Evolutionary conservation across 257 asterid species (phyloP), one percentile per base, ranked within the genome.

Genomic region (Solanum sitiens): DNA sequence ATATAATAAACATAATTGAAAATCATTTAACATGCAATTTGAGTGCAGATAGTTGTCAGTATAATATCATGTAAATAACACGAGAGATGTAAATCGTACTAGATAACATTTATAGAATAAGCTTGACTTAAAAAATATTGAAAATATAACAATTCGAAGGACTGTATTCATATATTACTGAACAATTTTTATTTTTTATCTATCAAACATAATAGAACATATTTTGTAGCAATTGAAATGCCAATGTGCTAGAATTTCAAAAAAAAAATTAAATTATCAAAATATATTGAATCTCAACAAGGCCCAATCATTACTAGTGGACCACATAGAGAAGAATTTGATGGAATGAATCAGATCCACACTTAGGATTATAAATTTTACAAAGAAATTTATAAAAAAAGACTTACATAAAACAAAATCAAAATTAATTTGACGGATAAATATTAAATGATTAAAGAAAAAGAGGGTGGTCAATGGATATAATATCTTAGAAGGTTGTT

Each of bases 31-130:
- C 15, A 63, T 63, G 23, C 4, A 18, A 56, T 56, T 56, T 56
- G 23, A 53, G 10, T 35, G 6, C 7, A 35, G 37, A 35, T 6
- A 35, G 1, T 5, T 35, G 4, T 35, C 37, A 35, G 6, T 33
- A 3, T 35, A 27, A 35, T 35, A 4, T 4, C 6, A 35, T 35
- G 1, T 35, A 50, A 50, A 50, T 0, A 1, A 50, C 21, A 50
- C 0, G 6, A 50, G 0, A 5, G 6, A 50, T 5, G 0, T 53
- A 53, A 53, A 53, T 1, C 0, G 4, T 23, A 53, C 0, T 18
- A 16, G 9, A 8, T 6, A 16, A 6, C 0, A 35, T 6, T 0
- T 16, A 16, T 16, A 1, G 16, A 6, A 53, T 1, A 53, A 0
- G 4, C 2, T 16, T 2, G 10, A 53, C 1, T 16, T 9, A 53